Base-by-base conservation (phyloP, 23 red algal species). In the Cyanidioschyzon merolae region DNA sequence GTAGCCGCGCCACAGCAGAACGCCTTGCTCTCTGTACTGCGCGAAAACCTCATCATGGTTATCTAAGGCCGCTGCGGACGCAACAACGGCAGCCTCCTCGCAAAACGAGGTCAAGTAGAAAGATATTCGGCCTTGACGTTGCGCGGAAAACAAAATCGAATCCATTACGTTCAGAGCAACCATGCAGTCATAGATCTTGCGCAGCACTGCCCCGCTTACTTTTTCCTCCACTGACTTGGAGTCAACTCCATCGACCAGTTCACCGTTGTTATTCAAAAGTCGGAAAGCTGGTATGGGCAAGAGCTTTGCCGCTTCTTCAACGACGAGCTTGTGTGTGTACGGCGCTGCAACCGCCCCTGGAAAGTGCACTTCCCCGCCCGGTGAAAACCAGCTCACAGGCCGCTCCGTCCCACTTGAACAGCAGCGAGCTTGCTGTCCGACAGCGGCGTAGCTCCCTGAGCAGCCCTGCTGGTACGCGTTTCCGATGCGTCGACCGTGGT, bases 21-120 rank as follows among this genome's bases (percentile, higher is more conserved):
- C 82, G 1, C 87, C 87, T 40, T 85, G 87, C 30, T 90, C 82
- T 39, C 87, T 71, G 77, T 90, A 85, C 82, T 85, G 82, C 29
- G 82, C 80, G 75, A 90, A 80, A 31, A 90, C 74, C 16, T 59
- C 59, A 58, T 90, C 87, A 34, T 71, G 38, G 37, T 80, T 39
- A 15, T 81, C 37, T 1, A 90, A 58, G 74, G 87, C 87, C 37
- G 87, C 87, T 18, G 82, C 87, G 15, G 82, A 80, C 29, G 76
- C 87, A 18, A 90, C 68, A 24, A 80, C 80, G 2, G 82, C 79
- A 0, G 87, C 87, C 79, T 90, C 87, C 75, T 90, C 80, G 30
- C 87, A 83, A 2, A 79, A 58, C 39, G 74, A 75, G 24, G 83
- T 85, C 80, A 90, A 74, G 38, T 81, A 88, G 35, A 85, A 85